Evolutionary conservation across 345 rosid species (phyloP).

Genomic region (Eutrema japonicum): DNA sequence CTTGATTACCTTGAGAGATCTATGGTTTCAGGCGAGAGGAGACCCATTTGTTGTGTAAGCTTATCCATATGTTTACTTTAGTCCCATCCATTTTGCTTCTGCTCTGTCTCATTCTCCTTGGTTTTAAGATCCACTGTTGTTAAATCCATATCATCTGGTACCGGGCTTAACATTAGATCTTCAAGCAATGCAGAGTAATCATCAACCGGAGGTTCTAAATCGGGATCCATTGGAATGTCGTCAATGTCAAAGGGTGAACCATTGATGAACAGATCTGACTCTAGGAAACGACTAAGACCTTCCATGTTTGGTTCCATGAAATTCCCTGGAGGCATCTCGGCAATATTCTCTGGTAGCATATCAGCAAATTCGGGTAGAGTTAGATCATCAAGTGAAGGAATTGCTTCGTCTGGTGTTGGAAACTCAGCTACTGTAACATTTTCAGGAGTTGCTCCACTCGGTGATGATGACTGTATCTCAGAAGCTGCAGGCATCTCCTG

Average conservation of each 20-base stretch:
- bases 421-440: slow-evolving; percentile 50
- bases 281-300: slow-evolving; percentile 53
- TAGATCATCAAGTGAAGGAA: slow-evolving; percentile 55
- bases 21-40: slow-evolving; percentile 61
- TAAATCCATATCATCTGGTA: slow-evolving; percentile 64
- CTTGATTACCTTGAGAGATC: slow-evolving; percentile 40
- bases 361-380: slow-evolving; percentile 55
- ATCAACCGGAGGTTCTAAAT: slow-evolving; percentile 56
- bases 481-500: slow-evolving; percentile 78
- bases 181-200: slow-evolving; percentile 64
- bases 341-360: slow-evolving; percentile 55
- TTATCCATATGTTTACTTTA: slow-evolving; percentile 61
- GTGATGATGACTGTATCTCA: slow-evolving; percentile 54
- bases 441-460: slow-evolving; percentile 49
- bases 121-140: slow-evolving; percentile 48
- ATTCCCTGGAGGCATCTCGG: slow-evolving; percentile 50
- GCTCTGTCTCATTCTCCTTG: slow-evolving; percentile 45
- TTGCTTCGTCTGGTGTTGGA: slow-evolving; percentile 50
- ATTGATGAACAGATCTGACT: slow-evolving; percentile 51
- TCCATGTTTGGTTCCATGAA: slow-evolving; percentile 47
- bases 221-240: slow-evolving; percentile 58
- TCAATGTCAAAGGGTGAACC: slow-evolving; percentile 62
- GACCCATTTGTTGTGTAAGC: slow-evolving; percentile 88
- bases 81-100: slow-evolving; percentile 55
- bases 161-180: slow-evolving; percentile 59